Evolutionary conservation across 2,329 filamentous ascomycete species (phyloP).

Genomic region (Arthrobotrys sphaeroides): DNA sequence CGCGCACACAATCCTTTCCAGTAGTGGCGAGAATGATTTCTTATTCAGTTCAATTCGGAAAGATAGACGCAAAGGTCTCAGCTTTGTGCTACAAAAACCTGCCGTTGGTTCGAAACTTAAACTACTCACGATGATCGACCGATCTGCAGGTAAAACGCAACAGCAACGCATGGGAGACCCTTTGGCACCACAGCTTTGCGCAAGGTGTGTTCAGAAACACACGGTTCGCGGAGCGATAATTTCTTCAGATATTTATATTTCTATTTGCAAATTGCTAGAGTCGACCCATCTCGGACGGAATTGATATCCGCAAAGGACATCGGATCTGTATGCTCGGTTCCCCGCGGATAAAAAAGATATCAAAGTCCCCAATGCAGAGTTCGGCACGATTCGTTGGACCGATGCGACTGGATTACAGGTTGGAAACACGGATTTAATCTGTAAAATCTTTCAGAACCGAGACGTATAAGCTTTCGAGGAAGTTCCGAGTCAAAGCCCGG

Average conservation of each 20-base stretch:
- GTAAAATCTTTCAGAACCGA: neutral
- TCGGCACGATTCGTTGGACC: neutral
- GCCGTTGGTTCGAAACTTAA: neutral
- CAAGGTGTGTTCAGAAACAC: no score
- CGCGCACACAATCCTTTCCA: neutral
- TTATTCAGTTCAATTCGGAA: neutral
- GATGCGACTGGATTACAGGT: neutral
- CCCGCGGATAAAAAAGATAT: neutral
- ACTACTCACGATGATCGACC: neutral
- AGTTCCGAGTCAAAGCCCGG: neutral
- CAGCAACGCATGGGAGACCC: neutral
- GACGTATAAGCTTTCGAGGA: neutral
- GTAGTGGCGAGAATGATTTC: neutral
- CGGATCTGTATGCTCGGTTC: neutral
- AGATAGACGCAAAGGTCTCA: neutral
- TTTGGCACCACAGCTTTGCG: neutral
- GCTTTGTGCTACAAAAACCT: neutral
- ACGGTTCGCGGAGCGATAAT: no score
- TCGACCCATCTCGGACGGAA: neutral
- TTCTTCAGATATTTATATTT: no score
- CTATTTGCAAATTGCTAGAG: neutral
- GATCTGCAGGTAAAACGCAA: slow-evolving; percentile 9
- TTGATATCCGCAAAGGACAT: neutral
- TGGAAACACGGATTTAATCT: neutral
- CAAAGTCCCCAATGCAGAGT: neutral